Evolutionary conservation across 345 rosid species (phyloP).

Genomic region (Arabis hirsuta): DNA sequence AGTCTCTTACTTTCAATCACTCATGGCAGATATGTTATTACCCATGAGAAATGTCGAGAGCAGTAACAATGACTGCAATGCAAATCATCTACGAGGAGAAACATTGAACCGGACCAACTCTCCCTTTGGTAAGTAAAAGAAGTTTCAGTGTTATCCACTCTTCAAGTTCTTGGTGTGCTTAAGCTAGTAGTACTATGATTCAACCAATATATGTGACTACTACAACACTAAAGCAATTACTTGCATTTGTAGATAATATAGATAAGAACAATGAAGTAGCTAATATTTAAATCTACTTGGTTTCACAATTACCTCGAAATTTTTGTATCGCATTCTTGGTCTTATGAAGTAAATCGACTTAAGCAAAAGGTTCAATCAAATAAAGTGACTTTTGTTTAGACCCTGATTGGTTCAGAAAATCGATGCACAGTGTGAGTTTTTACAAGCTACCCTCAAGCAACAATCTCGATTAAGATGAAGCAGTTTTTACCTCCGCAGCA

Average conservation of each 20-base stretch:
- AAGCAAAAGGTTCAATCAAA: slow-evolving; percentile 14
- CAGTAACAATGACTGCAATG: slow-evolving; percentile 22
- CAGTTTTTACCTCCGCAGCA: slow-evolving; percentile 64
- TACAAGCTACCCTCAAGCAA: not conserved
- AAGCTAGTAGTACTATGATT: slow-evolving; percentile 12
- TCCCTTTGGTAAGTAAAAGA: slow-evolving; percentile 35
- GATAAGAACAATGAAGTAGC: slow-evolving; percentile 21
- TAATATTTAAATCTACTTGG: not conserved
- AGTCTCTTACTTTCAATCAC: slow-evolving; percentile 62
- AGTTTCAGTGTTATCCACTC: not conserved
- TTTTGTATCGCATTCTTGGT: not conserved
- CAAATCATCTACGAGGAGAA: slow-evolving; percentile 47
- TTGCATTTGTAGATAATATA: slow-evolving; percentile 11
- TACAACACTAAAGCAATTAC: slow-evolving; percentile 1
- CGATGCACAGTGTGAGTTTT: not conserved
- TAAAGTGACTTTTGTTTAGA: slow-evolving; percentile 51
- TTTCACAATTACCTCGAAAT: not conserved
- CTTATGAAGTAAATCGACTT: slow-evolving; percentile 19
- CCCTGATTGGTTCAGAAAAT: slow-evolving; percentile 50
- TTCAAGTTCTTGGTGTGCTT: slow-evolving; percentile 16
- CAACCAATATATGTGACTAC: slow-evolving; percentile 13
- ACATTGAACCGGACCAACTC: slow-evolving; percentile 42
- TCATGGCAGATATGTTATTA: slow-evolving; percentile 55
- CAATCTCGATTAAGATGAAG: not conserved
- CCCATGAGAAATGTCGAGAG: slow-evolving; percentile 54